phyloP scores from a whole-genome alignment of 2,329 filamentous ascomycete genomes.

The Aureobasidium pullulans region DNA sequence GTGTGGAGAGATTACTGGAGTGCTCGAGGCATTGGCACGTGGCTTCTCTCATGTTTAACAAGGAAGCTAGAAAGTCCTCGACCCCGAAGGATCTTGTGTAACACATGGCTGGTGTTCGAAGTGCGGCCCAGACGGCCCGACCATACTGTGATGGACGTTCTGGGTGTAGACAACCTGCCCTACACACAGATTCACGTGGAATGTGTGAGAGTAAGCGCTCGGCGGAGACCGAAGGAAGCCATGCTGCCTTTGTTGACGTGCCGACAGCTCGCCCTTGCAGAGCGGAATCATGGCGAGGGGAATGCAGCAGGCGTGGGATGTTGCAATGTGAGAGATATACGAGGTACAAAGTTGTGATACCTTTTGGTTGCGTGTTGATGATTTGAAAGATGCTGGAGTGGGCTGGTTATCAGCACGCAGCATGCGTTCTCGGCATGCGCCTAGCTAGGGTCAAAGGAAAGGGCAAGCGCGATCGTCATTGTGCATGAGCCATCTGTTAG shows the following conservation, averaged over 20 bases:
- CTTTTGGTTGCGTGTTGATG: background rate
- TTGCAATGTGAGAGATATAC: constrained; percentile 4
- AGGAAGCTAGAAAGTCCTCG: background rate
- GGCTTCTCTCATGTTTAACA: background rate
- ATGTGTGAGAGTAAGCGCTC: constrained; percentile 11
- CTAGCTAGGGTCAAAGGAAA: background rate
- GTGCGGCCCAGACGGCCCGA: constrained; percentile 4
- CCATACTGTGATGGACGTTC: background rate
- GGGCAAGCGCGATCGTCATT: background rate
- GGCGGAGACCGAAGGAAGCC: background rate
- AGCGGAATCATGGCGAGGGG: background rate
- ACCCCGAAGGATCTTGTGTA: constrained; percentile 7
- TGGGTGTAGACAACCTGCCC: background rate
- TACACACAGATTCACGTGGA: constrained; percentile 8
- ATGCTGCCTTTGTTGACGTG: constrained; percentile 1
- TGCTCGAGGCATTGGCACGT: background rate
- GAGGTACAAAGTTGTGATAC: constrained; percentile 4
- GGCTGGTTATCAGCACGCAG: background rate
- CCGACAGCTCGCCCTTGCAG: constrained; percentile 4
- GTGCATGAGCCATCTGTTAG: constrained; percentile 1
- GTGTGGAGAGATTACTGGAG: background rate
- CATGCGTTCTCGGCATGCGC: background rate
- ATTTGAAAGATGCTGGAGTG: background rate
- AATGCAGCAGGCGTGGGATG: background rate
- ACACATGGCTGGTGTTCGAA: constrained; percentile 1